Percentiles rank a stretch among this genome's conserved stretches.
These are phyloP conservation scores for Sclerotinia spermophila DNA, from an alignment of 2,329 filamentous ascomycete genomes.

Conservation along the genomic window DNA sequence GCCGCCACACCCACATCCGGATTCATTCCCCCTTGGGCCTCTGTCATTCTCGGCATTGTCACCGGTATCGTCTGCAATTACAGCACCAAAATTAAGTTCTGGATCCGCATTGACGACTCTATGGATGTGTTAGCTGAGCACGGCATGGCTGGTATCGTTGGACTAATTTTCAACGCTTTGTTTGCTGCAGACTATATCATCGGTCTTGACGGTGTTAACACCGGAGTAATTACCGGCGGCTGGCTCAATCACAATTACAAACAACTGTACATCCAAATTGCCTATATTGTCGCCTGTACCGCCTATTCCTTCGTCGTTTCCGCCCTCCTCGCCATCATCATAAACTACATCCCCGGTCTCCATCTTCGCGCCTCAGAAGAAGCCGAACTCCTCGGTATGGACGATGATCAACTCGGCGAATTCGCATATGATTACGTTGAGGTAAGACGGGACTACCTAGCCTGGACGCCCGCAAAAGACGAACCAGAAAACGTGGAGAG, in stretches of 20 bases:
- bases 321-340: slow-evolving; percentile 67
- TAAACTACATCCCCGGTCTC: slow-evolving; percentile 73
- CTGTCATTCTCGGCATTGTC: slow-evolving; percentile 61
- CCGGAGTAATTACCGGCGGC: slow-evolving; percentile 57
- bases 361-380: slow-evolving; percentile 77
- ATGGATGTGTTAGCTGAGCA: slow-evolving; percentile 72
- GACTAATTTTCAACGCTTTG: slow-evolving; percentile 68
- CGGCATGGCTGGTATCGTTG: slow-evolving; percentile 65
- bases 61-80: slow-evolving; percentile 67
- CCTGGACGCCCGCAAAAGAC: slow-evolving; percentile 74
- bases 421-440: slow-evolving; percentile 90
- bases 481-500: slow-evolving; percentile 53
- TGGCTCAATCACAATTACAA: slow-evolving; percentile 73
- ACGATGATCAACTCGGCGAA: slow-evolving; percentile 85
- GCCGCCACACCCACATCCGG: slow-evolving; percentile 67
- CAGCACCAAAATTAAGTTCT: slow-evolving; percentile 54
- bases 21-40: slow-evolving; percentile 65
- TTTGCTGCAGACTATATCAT: slow-evolving; percentile 69
- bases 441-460: slow-evolving; percentile 81
- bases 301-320: slow-evolving; percentile 72
- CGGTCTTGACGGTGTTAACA: slow-evolving; percentile 74
- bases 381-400: slow-evolving; percentile 82
- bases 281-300: slow-evolving; percentile 65
- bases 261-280: slow-evolving; percentile 75
- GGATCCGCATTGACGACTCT: slow-evolving; percentile 64